Evolutionary conservation across 176 grass and related monocot genomes (phyloP), one percentile per base, ranked within the genome.

Genomic region (Canna indica): DNA sequence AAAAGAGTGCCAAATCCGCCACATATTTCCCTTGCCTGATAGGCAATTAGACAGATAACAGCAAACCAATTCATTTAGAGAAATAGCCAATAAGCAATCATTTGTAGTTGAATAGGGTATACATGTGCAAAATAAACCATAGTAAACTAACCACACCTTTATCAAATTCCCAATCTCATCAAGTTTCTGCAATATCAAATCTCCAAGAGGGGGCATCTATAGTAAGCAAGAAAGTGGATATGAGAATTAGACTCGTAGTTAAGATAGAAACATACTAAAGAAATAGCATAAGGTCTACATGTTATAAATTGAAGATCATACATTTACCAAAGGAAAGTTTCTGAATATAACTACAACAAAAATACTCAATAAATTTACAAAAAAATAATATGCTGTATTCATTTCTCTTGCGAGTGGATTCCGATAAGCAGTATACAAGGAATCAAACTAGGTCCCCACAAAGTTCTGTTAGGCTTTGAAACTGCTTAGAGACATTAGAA

Each of bases 171-270:
- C 84, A 17, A 85, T 81, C 78, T 85, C 82, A 34, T 85, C 81
- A 78, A 95, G 79, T 71, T 79, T 95, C 50, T 76, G 50, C 46
- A 90, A 63, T 73, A 95, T 75, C 79, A 90, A 72, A 75, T 85
- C 73, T 65, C 70, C 76, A 80, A 68, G 62, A 39, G 64, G 27
- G 11, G 45, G 32, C 15, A 64, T 79, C 86, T 94, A 64, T 73
- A 86, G 80, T 38, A 15, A 54, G 67, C 32, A 41, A 20, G 9
- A 53, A 56, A 72, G 69, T 54, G 25, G 7, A 14, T n/a, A 25
- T 66, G 34, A 29, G 34, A 31, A 17, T 63, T 16, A 29, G 22
- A 39, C 18, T 34, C n/a, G 29, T 39, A 12, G 24, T 3, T 14
- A n/a, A 3, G 29, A 13, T 39, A 25, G 18, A 66, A 11, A 26